Evolutionary conservation across 2,329 filamentous ascomycete species (phyloP), one percentile per base, ranked within the genome.

Genomic region (Fusarium paranaense): DNA sequence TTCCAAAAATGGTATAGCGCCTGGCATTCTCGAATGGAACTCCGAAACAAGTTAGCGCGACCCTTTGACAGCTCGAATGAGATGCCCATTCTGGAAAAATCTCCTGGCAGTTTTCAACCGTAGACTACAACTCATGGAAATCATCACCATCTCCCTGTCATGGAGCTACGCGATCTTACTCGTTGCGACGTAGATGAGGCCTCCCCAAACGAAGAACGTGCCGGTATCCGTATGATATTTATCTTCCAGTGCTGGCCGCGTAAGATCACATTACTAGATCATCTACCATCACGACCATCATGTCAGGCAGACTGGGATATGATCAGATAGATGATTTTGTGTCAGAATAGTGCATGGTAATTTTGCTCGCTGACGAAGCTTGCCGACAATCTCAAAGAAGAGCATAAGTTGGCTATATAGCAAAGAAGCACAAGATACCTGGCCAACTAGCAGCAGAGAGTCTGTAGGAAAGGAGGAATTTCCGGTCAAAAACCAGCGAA

Each of bases 1-100:
- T 66, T 50, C 76, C 62, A 22, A 64, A 75, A 72, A 18, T 6
- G 60, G 75, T 10, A 71, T 67, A 62, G 65, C 35, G 50, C 18
- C 33, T 20, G 9, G 11, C 1, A n/a, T 9, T 16, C 32, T 74
- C 72, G 72, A 74, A 71, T 66, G 35, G 25, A 25, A 27, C 11
- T 30, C 61, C 45, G 18, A 27, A 62, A 47, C 6, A 14, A 16
- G 50, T 52, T 77, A 74, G 70, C 40, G 35, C 11, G 4, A 1
- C 5, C 7, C 18, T 3, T 16, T 71, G 60, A 57, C 35, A 64
- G 14, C 56, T 67, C 66, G 69, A 58, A 74, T 74, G 56, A 45
- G 20, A 30, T 54, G 11, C 65, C 37, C 25, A 32, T 20, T 35
- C 42, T 27, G 61, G 62, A 38, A 25, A 50, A 47, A 25, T 30